Evolutionary conservation across 192 early-diverging fungal species (phyloP), one percentile per base, ranked within the genome.

Genomic region (Thamnidium elegans): DNA sequence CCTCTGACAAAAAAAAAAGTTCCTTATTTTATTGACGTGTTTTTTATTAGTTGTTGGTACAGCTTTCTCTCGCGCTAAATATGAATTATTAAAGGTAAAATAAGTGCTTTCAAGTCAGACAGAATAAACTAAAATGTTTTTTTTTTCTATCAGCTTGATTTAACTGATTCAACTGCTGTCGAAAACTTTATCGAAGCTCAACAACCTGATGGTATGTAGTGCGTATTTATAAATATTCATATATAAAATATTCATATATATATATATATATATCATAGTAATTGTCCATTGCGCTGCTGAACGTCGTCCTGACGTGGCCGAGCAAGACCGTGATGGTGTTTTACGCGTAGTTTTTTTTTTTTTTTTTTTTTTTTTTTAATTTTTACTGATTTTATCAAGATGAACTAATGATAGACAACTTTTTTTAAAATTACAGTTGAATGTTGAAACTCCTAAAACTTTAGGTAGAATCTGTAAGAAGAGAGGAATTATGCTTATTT

Each of bases 281-380:
- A 82, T 96, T 21, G 83, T 92, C 20, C 89, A 94, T 71, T 91
- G 90, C 65, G 94, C 94, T 11, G 94, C 92, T 31, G 94, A 94
- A 69, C 82, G 90, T 26, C 82, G 90, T 0, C 94, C 94, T 1
- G 90, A 94, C 61, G 89, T 92, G 3, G 92, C 89, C 26, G 87
- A 86, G 32, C 78, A 75, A 15, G 79, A 93, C 70, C 76, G 70
- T 21, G 70, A 82, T 7, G 88, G 79, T 8, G 78, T 79, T 42
- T 67, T 73, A 50, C 66, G 73, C 7, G 87, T 88, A 74, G 48
- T 47, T 67, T 7, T 60, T 19, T 34, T 3, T 55, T 7, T 3
- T n/a, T n/a, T n/a, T n/a, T n/a, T n/a, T n/a, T 47, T 9, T 3
- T 26, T 58, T 67, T 10, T 26, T 47, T 30, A 45, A 30, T 31